Conservation (phyloP, 257 asterid species). For the Schizonepeta tenuifolia region DNA sequence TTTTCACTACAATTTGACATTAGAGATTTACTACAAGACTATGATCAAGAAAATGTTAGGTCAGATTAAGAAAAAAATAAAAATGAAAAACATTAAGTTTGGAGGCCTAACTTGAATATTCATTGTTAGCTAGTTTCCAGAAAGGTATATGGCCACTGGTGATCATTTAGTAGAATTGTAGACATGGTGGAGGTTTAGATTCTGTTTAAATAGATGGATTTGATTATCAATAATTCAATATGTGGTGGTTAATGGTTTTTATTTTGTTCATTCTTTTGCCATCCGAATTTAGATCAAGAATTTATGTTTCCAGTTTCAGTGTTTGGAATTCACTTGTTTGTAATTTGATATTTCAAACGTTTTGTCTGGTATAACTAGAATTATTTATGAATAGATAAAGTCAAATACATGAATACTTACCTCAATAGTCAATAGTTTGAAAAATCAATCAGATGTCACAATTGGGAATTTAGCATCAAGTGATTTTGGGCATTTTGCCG, state of each 20-base stretch:
- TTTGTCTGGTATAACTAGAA: no score
- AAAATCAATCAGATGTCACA: constrained; percentile 8
- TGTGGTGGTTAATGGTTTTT: background rate
- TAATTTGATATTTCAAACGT: no score
- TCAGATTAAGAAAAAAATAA: background rate
- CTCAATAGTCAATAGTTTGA: background rate
- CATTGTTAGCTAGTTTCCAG: background rate
- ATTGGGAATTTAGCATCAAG: constrained; percentile 31
- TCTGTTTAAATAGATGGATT: background rate
- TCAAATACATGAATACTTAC: background rate
- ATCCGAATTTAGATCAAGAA: background rate
- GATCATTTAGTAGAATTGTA: background rate
- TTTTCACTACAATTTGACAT: constrained; percentile 19
- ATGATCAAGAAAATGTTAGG: constrained; percentile 31
- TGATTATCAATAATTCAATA: background rate
- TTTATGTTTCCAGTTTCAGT: background rate
- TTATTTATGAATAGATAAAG: no score
- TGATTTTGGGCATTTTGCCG: constrained; percentile 35
- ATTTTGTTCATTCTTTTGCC: background rate
- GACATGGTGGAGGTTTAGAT: background rate
- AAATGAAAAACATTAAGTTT: background rate
- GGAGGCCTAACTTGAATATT: background rate
- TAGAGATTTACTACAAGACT: background rate
- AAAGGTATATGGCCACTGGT: background rate
- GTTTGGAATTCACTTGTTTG: background rate